Conservation (phyloP, 2,329 filamentous ascomycete species). For the Sarocladium kiliense region DNA sequence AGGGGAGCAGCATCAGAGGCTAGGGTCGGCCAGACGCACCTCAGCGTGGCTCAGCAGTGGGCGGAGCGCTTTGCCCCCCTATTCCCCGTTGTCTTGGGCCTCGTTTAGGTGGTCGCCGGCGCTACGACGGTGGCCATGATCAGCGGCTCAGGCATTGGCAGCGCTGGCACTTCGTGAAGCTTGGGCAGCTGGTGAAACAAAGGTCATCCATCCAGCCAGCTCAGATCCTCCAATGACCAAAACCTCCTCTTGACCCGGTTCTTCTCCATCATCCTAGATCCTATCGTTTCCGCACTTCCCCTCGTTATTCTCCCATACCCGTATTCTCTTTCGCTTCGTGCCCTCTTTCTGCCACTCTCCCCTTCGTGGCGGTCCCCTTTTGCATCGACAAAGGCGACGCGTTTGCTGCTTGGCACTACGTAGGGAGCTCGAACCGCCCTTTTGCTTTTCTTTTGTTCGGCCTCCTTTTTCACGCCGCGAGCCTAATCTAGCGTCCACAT, state of each 20-base stretch:
- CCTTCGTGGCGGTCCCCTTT: not conserved
- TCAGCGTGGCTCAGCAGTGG: slow-evolving; percentile 7
- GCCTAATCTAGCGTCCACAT: slow-evolving; percentile 6
- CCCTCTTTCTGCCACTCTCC: not conserved
- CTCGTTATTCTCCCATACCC: not conserved
- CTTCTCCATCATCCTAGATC: not conserved
- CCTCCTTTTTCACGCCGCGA: not conserved
- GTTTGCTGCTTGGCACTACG: slow-evolving; percentile 1
- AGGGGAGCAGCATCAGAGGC: not conserved
- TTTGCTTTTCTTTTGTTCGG: slow-evolving; percentile 7
- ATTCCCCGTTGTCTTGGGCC: not conserved
- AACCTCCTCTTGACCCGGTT: not conserved
- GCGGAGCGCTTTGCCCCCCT: slow-evolving; percentile 2
- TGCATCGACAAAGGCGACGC: not conserved
- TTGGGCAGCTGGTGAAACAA: slow-evolving; percentile 4
- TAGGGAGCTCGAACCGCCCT: slow-evolving; percentile 1
- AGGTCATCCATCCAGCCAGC: not conserved
- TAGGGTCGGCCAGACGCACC: not conserved
- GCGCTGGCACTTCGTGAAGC: not conserved
- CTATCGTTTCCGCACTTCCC: not conserved
- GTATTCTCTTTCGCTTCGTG: not conserved
- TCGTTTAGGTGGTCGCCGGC: not conserved
- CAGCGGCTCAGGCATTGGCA: not conserved
- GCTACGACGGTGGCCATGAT: not conserved
- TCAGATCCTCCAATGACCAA: slow-evolving; percentile 1